Percentiles rank a stretch among this genome's conserved stretches.
These are phyloP conservation scores for Prunus mira DNA, from an alignment of 306 rosid genomes.

Conservation along the genomic window DNA sequence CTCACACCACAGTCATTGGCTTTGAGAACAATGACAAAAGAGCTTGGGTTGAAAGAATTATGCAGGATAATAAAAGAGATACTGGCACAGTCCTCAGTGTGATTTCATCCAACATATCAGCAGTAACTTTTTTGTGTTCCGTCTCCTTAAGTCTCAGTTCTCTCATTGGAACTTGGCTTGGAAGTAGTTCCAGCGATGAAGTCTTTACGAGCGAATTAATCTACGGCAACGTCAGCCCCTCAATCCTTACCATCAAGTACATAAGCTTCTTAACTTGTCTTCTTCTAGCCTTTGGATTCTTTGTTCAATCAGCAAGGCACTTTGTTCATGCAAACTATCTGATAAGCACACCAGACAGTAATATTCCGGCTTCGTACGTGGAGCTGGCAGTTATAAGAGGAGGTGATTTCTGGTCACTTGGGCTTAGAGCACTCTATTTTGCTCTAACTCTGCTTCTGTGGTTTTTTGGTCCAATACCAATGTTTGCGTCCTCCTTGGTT, in stretches of 20 bases:
- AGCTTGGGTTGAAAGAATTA: conserved; percentile 71
- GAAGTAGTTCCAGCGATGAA: conserved; percentile 28
- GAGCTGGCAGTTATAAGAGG: conserved; percentile 70
- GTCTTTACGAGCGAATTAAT: conserved; percentile 45
- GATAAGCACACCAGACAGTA: conserved; percentile 52
- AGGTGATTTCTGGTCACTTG: conserved; percentile 73
- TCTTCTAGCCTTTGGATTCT: conserved; percentile 67
- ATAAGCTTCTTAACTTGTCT: conserved; percentile 54
- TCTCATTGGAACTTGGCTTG: conserved; percentile 76
- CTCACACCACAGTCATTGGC: conserved; percentile 73
- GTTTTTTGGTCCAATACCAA: conserved; percentile 87
- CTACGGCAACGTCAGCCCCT: conserved; percentile 54
- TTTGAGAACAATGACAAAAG: conserved; percentile 66
- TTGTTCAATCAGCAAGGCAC: conserved; percentile 69
- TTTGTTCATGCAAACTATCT: conserved; percentile 79
- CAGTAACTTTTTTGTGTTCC: conserved; percentile 60
- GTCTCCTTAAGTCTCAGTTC: conserved; percentile 62
- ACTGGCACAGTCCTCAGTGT: conserved; percentile 42
- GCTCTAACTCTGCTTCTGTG: conserved; percentile 67
- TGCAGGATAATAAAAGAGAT: conserved; percentile 55
- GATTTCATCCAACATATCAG: conserved; percentile 57
- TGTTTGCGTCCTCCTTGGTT: conserved; percentile 53
- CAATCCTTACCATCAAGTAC: conserved; percentile 55
- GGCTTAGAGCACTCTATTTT: conserved; percentile 69
- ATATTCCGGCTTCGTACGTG: conserved; percentile 43